These are phyloP conservation scores for Penicillium manginii DNA, from an alignment of 495 filamentous ascomycete species.

Conservation along the genomic window DNA sequence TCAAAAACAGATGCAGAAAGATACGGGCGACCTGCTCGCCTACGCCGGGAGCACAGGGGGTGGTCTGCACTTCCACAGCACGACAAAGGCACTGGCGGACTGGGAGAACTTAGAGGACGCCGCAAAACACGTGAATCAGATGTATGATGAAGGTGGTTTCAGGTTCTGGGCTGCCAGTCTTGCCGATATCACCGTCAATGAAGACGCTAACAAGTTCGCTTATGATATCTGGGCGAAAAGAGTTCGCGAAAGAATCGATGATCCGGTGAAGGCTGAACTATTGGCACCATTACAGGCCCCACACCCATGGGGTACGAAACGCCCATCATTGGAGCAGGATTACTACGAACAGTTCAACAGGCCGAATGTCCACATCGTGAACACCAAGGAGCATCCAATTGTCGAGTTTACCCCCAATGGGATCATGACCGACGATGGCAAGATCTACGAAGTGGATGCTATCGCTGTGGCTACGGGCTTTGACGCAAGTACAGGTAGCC, in stretches of 20 bases:
- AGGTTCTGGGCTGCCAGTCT: neutral
- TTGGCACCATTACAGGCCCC: slow-evolving; percentile 57
- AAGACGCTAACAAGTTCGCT: slow-evolving; percentile 3
- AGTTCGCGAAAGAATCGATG: slow-evolving; percentile 51
- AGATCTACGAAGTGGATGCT: slow-evolving; percentile 50
- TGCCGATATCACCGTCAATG: neutral
- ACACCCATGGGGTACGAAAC: slow-evolving; percentile 58
- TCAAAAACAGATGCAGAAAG: neutral
- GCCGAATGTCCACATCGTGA: slow-evolving; percentile 56
- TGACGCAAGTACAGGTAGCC: slow-evolving; percentile 52
- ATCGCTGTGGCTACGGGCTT: slow-evolving; percentile 61
- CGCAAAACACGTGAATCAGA: neutral
- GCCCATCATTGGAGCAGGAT: slow-evolving; percentile 55
- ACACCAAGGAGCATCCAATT: slow-evolving; percentile 54
- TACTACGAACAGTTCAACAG: slow-evolving; percentile 64
- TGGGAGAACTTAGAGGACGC: slow-evolving; percentile 2
- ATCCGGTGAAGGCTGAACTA: slow-evolving; percentile 50
- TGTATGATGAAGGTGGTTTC: slow-evolving; percentile 15
- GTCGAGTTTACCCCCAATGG: slow-evolving; percentile 45
- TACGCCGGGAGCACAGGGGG: neutral
- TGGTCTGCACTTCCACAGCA: neutral
- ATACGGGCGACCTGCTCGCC: neutral
- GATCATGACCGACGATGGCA: slow-evolving; percentile 45
- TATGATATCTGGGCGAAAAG: slow-evolving; percentile 35
- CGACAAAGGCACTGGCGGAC: slow-evolving; percentile 2